Evolutionary conservation across 2,329 filamentous ascomycete species (phyloP), one percentile per base, ranked within the genome.

Genomic region (Biscogniauxia sp.): DNA sequence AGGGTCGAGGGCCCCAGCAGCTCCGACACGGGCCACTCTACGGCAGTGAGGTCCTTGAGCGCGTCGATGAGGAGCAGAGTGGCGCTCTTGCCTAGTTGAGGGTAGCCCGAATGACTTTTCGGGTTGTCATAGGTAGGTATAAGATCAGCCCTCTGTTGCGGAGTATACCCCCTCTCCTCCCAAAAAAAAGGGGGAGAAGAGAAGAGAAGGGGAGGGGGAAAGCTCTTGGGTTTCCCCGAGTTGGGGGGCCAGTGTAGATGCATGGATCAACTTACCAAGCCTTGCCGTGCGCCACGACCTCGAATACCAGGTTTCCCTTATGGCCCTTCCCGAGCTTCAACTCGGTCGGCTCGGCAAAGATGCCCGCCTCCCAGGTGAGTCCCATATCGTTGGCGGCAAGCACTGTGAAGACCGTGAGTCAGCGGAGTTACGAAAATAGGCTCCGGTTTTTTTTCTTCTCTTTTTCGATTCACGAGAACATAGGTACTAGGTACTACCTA

Each of bases 321-420:
- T 85, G 83, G 6, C 82, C 82, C 15, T 78, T 76, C 0, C 79
- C 81, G 0, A 85, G 74, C 64, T 82, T 83, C 37, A 76, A 78
- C 65, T 84, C 82, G 0, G 83, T 85, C 5, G 82, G 83, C 65
- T 85, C 82, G 9, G 81, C 83, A 62, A 85, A 85, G 52, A 76
- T 77, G 54, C 83, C 77, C 8, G 80, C 74, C 20, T 81, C 76
- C 70, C 80, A 81, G 6, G 51, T 68, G 57, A 80, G 65, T 4
- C 69, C 66, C 62, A 80, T 73, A 17, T 74, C 68, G 55, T 80
- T 80, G 8, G 81, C 82, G 53, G 79, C 79, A 28, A 78, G 74
- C 82, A 85, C 28, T 32, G 28, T 32, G 23, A 23, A 23, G 23
- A 23, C 28, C 2, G 7, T 2, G 28, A 32, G 28, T 32, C 28